phyloP scores from a whole-genome alignment of 176 grass and related monocot species.

The Zizania latifolia region DNA sequence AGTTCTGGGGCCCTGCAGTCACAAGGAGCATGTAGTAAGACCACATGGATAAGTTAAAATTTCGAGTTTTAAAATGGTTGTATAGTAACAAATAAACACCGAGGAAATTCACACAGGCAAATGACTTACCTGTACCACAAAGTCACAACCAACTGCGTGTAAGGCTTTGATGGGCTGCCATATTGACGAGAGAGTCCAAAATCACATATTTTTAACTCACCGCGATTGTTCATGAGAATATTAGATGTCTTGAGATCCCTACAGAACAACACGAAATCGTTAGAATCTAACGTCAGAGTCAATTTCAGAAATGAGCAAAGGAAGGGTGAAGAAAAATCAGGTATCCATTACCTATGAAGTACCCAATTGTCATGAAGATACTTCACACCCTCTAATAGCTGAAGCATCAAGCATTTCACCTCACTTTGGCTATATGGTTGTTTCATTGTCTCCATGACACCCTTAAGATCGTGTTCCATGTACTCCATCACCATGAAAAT shows the following conservation, averaged over 20 bases:
- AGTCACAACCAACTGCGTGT: conserved; percentile 94
- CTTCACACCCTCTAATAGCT: conserved; percentile 78
- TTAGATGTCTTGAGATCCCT: conserved; percentile 97
- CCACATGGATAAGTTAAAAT: not conserved
- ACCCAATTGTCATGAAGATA: conserved; percentile 98
- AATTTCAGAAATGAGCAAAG: not conserved
- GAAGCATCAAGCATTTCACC: conserved; percentile 96
- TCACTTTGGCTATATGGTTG: conserved; percentile 89
- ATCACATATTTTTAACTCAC: conserved; percentile 97
- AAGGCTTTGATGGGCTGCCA: conserved; percentile 82
- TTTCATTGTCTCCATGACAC: conserved; percentile 85
- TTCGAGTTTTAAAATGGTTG: not conserved
- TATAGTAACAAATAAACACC: not conserved
- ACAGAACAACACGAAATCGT: conserved; percentile 13
- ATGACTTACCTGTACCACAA: conserved; percentile 82
- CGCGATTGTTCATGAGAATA: conserved; percentile 80
- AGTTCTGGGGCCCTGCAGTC: conserved; percentile 70
- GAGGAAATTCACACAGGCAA: not conserved
- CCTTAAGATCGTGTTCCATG: conserved; percentile 98
- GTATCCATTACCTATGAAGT: conserved; percentile 68
- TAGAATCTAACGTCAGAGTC: conserved; percentile 14
- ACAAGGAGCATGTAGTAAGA: conserved; percentile 4
- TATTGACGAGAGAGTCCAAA: conserved; percentile 93
- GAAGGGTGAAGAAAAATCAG: not conserved
- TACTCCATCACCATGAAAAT: conserved; percentile 99